Evolutionary conservation across 2,329 filamentous ascomycete genomes (phyloP).

Genomic region (Penicillium sp.): DNA sequence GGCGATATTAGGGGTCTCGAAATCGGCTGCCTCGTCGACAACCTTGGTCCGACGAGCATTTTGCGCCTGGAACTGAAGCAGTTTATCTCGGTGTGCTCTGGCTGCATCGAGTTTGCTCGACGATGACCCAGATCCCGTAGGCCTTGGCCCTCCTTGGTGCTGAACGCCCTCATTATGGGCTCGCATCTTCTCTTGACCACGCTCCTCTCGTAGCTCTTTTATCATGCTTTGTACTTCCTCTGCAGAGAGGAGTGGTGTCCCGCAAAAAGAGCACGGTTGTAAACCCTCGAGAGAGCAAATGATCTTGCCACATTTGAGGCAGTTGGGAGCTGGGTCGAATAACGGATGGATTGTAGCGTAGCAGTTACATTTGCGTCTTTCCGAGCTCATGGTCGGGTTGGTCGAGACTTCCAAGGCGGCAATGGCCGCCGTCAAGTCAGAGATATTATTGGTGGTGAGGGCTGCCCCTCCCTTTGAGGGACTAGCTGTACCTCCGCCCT

Average conservation of each 20-base stretch:
- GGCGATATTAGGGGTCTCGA: slow-evolving; percentile 58
- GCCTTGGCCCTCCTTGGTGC: slow-evolving; percentile 33
- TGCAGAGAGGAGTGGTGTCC: slow-evolving; percentile 63
- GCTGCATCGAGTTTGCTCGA: slow-evolving; percentile 62
- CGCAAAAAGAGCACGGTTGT: slow-evolving; percentile 90
- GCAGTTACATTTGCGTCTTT: slow-evolving; percentile 74
- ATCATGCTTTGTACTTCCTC: slow-evolving; percentile 82
- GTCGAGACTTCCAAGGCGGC: slow-evolving; percentile 85
- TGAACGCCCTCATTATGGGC: slow-evolving; percentile 60
- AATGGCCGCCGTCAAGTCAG: slow-evolving; percentile 70
- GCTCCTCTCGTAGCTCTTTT: slow-evolving; percentile 73
- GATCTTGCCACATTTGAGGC: slow-evolving; percentile 86
- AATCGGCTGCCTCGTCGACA: slow-evolving; percentile 77
- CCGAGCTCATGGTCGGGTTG: slow-evolving; percentile 66
- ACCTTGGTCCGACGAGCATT: slow-evolving; percentile 81
- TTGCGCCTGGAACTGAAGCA: slow-evolving; percentile 77
- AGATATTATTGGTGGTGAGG: slow-evolving; percentile 47
- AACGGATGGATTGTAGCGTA: slow-evolving; percentile 83
- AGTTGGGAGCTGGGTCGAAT: slow-evolving; percentile 88
- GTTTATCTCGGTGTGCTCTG: slow-evolving; percentile 71
- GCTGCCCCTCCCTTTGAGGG: slow-evolving; percentile 50
- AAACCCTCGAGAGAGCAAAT: slow-evolving; percentile 91
- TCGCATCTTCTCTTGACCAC: slow-evolving; percentile 80
- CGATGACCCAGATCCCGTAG: slow-evolving; percentile 18
- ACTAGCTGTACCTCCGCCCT: slow-evolving; percentile 69